phyloP scores from a whole-genome alignment of 2,329 filamentous ascomycete genomes.

The Fusarium robinianum region DNA sequence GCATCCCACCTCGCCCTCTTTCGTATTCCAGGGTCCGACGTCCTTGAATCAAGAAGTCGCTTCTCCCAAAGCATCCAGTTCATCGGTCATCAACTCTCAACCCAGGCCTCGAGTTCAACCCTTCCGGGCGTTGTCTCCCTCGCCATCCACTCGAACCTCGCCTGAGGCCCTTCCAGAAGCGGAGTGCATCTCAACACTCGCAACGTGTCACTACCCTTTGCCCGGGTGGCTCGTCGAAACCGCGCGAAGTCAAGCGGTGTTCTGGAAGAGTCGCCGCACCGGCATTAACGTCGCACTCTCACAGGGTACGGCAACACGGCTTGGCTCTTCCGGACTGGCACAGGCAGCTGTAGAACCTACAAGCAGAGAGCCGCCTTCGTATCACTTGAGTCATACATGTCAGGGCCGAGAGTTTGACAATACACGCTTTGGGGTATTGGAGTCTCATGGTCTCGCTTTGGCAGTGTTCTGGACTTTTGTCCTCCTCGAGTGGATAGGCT shows the following conservation, averaged over 20 bases:
- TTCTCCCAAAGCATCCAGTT: slow-evolving; percentile 28
- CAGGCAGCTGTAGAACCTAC: slow-evolving; percentile 8
- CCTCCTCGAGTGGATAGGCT: slow-evolving; percentile 10
- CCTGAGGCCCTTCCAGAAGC: slow-evolving; percentile 4
- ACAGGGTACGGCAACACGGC: slow-evolving; percentile 14
- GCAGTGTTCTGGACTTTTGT: slow-evolving; percentile 21
- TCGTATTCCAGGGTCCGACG: slow-evolving; percentile 19
- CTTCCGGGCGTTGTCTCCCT: slow-evolving; percentile 26
- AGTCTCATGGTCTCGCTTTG: slow-evolving; percentile 22
- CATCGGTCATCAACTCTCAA: slow-evolving; percentile 19
- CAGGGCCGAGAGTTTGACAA: slow-evolving; percentile 6
- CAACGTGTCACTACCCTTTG: slow-evolving; percentile 5
- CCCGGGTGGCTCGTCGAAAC: slow-evolving; percentile 1
- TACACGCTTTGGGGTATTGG: slow-evolving; percentile 18
- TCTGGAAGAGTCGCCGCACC: slow-evolving; percentile 28
- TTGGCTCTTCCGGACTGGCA: slow-evolving; percentile 10
- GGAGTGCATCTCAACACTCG: slow-evolving; percentile 21
- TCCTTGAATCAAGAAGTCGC: slow-evolving; percentile 27
- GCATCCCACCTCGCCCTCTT: slow-evolving; percentile 26
- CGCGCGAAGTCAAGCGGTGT: slow-evolving; percentile 15
- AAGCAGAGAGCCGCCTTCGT: background rate
- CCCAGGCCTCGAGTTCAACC: slow-evolving; percentile 15
- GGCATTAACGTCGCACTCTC: slow-evolving; percentile 15
- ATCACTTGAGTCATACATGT: slow-evolving; percentile 13
- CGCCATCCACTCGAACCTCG: slow-evolving; percentile 26